Evolutionary conservation across 2,329 filamentous ascomycete species (phyloP), one percentile per base, ranked within the genome.

Genomic region (Canariomyces notabilis): DNA sequence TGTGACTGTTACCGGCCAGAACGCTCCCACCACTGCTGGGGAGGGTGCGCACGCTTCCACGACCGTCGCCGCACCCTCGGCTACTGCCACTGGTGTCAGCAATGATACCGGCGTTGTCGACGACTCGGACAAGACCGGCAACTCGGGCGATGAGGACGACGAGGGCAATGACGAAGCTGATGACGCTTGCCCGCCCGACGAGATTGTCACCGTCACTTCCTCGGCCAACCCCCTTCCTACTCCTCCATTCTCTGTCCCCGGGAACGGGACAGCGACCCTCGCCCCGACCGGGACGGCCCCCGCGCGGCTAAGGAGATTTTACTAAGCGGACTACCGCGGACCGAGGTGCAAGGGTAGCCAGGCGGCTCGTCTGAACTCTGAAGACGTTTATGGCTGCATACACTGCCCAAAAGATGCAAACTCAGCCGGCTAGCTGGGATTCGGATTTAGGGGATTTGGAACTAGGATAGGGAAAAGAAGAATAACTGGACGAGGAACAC

Each of bases 191-290:
- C 44, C 48, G 3, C 29, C 48, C 16, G 53, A 56, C 35, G 42
- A 49, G 39, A 19, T 49, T 16, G 55, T 52, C 20, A 54, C 52
- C 18, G 39, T 52, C 38, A 52, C 53, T 15, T 38, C 36, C 12
- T 23, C 36, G 6, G 36, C 20, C 3, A 20, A 7, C 18, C 9
- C 36, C 14, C 4, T n/a, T 21, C 18, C 35, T 8, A 37, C 29
- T 8, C 35, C 42, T 11, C 46, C 40, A 5, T 49, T 52, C 48
- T 35, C 50, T 6, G 19, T 45, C 12, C 19, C 46, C 11, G 23
- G 34, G 11, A 52, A 49, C 37, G 29, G 43, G 26, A 52, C 50
- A 16, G 33, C 26, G 11, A 26, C 37, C 2, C 23, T 37, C 5
- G 34, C 20, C 8, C 37, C 50, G n/a, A 44, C 38, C 22, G 50